Base-by-base conservation (phyloP, 495 filamentous ascomycete species). In the Penicillium odoratum region DNA sequence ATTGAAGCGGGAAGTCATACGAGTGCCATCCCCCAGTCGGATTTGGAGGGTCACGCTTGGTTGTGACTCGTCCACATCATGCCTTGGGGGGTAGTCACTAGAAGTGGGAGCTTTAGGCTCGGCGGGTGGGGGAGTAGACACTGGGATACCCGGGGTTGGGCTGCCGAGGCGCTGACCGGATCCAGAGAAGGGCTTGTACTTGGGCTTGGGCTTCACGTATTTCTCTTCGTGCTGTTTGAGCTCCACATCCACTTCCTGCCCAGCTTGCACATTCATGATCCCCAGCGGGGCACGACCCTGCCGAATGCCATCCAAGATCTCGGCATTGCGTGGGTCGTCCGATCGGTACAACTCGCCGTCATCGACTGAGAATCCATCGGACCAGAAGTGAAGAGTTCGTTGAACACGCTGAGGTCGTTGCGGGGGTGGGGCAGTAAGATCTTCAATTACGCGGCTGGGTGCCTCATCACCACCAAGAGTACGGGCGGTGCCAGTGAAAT, bases 321-420 rank as follows among this genome's bases (percentile, higher is more conserved):
- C 84, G 18, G 86, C 85, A 65, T 97, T 96, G 6, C 83, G 83
- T 15, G 94, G 92, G 69, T 98, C 93, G 62, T 96, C 90, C 54
- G 91, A 93, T 33, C 89, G 85, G 65, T 85, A 92, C 8, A 98
- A 85, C n/a, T 88, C 85, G 18, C 94, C 94, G 65, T 98, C 93
- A 60, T 97, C 95, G 36, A 98, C 86, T 46, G 91, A 96, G 66
- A 98, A 97, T 3, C 94, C 94, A 72, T 98, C 89, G 13, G 81
- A 77, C 94, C 94, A 98, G 58, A 98, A 87, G 63, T 97, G 92
- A 40, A 98, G 81, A 16, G 83, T 84, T 40, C 92, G 85, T 42
- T 83, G 81, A 11, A 84, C 83, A n/a, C 81, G 73, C 53, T 76
- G 74, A 5, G 81, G 69, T 7, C 67, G 66, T 52, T 78, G 74